Evolutionary conservation across 176 grass and related monocot genomes (phyloP), one percentile per base, ranked within the genome.

Genomic region (Tillandsia leiboldiana): DNA sequence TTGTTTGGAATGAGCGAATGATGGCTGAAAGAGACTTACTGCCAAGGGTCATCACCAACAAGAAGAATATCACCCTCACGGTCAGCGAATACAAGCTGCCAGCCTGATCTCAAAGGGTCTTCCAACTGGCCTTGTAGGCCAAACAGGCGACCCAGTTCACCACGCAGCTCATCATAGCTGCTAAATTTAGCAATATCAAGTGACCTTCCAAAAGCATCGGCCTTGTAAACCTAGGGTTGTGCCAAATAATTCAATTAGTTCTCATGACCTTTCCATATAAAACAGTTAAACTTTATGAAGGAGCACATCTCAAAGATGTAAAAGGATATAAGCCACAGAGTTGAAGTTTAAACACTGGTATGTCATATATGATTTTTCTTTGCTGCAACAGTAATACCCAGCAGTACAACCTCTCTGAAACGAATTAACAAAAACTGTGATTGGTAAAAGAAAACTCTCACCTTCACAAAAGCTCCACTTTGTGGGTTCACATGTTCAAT

Each of bases 401-500:
- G 33, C 33, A 42, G 33, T 42, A 7, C 33, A 6, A 1, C 33
- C 4, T 42, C 4, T 42, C 6, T 42, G 33, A 42, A 42, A 42
- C 7, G 33, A 42, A 42, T 42, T 42, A 42, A 42, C 5, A 7
- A 42, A 42, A 42, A 42, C 33, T 6, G 33, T 42, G 7, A 0
- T 42, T 42, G 33, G 33, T 42, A 42, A 42, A 68, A 69, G 12
- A 72, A 47, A 49, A 47, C 14, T 77, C 75, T 77, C 26, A 93
- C 95, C 95, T 99, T 94, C 9, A 99, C 90, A 51, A 90, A 99
- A 66, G 94, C 90, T 50, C 78, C 81, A 66, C 77, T 65, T 53
- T 74, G 61, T 72, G 61, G 84, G 64, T 75, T 99, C 67, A 75
- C 72, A 68, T 81, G 87, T 72, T 90, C 87, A 59, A 82, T 17